Evolutionary conservation across 805 yeast genomes (phyloP).

Genomic region (Suhomyces kilbournensis): DNA sequence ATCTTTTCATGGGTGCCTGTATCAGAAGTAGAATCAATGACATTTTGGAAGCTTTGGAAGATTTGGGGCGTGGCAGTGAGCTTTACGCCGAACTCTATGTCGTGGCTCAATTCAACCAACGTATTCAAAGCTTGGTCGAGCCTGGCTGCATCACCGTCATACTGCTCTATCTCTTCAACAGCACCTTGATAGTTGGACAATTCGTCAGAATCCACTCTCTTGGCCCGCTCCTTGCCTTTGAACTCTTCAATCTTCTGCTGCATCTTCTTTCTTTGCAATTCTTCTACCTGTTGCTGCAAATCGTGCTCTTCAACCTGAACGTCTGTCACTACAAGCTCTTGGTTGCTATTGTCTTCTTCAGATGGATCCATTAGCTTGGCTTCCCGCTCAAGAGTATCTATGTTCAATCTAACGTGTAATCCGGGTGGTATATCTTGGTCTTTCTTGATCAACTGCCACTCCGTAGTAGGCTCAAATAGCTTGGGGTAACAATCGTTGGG

Average conservation of each 20-base stretch:
- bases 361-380: conserved; percentile 54
- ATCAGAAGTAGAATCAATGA: conserved; percentile 12
- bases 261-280: conserved; percentile 3
- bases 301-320: conserved; percentile 7
- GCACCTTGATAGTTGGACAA: conserved; percentile 19
- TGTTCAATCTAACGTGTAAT: conserved; percentile 66
- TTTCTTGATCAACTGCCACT: conserved; percentile 68
- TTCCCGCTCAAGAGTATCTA: conserved; percentile 67
- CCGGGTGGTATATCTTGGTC: conserved; percentile 85
- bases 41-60: conserved; percentile 23
- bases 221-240: conserved; percentile 4
- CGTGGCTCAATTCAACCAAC: conserved; percentile 63
- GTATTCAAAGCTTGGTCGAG: conserved; percentile 36
- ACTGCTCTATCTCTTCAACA: conserved; percentile 16
- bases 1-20: conserved; percentile 46
- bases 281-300: conserved; percentile 5
- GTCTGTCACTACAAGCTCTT: conserved; percentile 9
- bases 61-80: conserved; percentile 36
- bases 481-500: conserved; percentile 59
- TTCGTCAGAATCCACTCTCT: conserved; percentile 12
- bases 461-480: conserved; percentile 56
- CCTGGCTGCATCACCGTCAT: conserved; percentile 15
- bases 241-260: conserved; percentile 1
- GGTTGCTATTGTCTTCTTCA: conserved; percentile 11
- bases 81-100: conserved; percentile 56